Base-by-base conservation (phyloP, 116 monocot genomes). In the Phalaenopsis hybrid region DNA sequence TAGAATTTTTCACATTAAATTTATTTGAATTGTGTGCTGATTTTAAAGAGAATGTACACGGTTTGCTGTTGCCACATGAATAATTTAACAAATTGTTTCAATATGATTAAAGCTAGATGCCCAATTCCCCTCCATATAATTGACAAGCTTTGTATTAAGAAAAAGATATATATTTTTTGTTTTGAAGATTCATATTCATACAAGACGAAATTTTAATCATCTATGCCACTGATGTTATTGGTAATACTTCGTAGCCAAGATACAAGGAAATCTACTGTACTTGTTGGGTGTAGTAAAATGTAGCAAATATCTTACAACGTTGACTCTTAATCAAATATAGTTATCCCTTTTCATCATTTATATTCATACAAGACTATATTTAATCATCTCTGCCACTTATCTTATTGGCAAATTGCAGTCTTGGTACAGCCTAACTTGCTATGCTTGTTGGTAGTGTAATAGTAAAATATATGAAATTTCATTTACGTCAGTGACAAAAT, bases 331-430 rank as follows among this genome's bases (percentile, higher is more conserved):
- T 75, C 45, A 10, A 45, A 44, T 75, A 44, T 31, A 55, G 33
- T 67, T 81, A 77, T 83, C 82, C 77, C 15, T 31, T 23, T 37
- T 72, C 34, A 72, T 72, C 37, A 72, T 72, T 72, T 37, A 15
- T 72, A 72, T 72, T 67, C 13, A 17, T 72, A 72, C 34, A 72
- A 72, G 16, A 8, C 67, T 67, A 11, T 3, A 9, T 67, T 67
- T 67, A 7, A 28, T 67, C 33, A 31, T 33, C 16, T 41, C 4
- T 34, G 6, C 8, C 46, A 48, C 46, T 75, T 37, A 72, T 72
- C 72, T n/a, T 75, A 46, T n/a, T 75, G 75, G 43, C 34, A 75
- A 75, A 46, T 46, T 16, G 13, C 46, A 17, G 37, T 37, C 28
- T 15, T 34, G 70, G n/a, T 70, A 70, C 70, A 70, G 37, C 11